Conservation (phyloP, 768 basidiomycete genomes). For the Suillus bovinus region DNA sequence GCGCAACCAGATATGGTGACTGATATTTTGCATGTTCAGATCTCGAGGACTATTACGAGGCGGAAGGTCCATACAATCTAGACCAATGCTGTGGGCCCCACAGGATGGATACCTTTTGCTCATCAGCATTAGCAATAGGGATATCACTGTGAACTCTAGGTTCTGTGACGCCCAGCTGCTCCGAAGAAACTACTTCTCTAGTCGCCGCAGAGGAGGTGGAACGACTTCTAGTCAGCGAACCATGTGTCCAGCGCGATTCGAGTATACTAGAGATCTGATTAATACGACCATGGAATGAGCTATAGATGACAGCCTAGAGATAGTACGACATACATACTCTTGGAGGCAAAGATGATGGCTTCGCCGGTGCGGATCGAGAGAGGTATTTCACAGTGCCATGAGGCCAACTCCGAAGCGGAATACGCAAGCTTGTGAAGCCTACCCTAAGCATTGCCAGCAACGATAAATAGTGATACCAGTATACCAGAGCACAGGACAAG, state of each 20-base stretch:
- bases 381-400: not conserved
- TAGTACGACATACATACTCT: slow-evolving; percentile 1
- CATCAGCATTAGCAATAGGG: slow-evolving; percentile 57
- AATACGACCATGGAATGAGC: not conserved
- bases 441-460: not conserved
- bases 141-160: slow-evolving; percentile 32
- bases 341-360: no score
- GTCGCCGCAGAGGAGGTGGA: slow-evolving; percentile 3
- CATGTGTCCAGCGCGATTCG: not conserved
- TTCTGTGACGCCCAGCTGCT: slow-evolving; percentile 28
- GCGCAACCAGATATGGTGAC: slow-evolving; percentile 88
- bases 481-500: not conserved
- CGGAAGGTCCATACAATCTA: slow-evolving; percentile 59
- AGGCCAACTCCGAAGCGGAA: not conserved
- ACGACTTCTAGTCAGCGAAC: not conserved
- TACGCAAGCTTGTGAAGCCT: not conserved
- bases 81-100: slow-evolving; percentile 77
- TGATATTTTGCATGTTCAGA: slow-evolving; percentile 30
- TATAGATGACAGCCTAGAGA: not conserved
- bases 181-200: slow-evolving; percentile 21
- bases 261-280: not conserved
- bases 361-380: not conserved
- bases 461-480: no score
- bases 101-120: slow-evolving; percentile 61
- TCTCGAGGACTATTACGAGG: not conserved